These are phyloP conservation scores for Citrus trifoliata DNA, from an alignment of 345 rosid species.

Conservation along the genomic window DNA sequence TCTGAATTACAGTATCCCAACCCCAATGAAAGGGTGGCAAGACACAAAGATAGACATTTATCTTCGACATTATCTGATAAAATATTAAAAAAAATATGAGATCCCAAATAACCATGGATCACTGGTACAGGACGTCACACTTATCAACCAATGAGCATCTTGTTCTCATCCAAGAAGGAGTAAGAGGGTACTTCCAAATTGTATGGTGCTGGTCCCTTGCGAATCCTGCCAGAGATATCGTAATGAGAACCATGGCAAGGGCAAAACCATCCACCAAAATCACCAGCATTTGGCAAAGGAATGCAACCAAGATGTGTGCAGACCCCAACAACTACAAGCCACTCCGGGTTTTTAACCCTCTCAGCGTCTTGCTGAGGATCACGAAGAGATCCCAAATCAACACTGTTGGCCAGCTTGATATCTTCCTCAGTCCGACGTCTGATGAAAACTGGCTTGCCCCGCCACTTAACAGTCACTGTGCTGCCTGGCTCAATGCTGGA, in stretches of 20 bases:
- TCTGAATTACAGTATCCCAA: conserved; percentile 12
- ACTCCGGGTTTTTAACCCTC: conserved; percentile 90
- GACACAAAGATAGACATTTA: conserved; percentile 11
- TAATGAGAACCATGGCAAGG: conserved; percentile 98
- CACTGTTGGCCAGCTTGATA: conserved; percentile 79
- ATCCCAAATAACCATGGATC: conserved; percentile 3
- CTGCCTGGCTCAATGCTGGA: conserved; percentile 81
- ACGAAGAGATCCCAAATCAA: conserved; percentile 73
- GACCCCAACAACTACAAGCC: conserved; percentile 89
- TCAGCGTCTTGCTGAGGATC: conserved; percentile 76
- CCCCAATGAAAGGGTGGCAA: conserved; percentile 13
- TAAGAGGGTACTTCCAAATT: conserved; percentile 92
- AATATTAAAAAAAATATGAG: conserved; percentile 2
- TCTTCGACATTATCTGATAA: conserved; percentile 43
- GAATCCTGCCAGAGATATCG: conserved; percentile 87
- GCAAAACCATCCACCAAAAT: conserved; percentile 95
- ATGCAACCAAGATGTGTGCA: conserved; percentile 98
- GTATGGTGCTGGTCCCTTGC: conserved; percentile 95
- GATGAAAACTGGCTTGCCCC: conserved; percentile 96
- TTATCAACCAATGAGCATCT: conserved; percentile 72
- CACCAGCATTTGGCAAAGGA: conserved; percentile 97
- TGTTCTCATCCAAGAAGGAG: conserved; percentile 81
- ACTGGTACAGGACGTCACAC: background rate
- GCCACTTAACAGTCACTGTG: conserved; percentile 96
- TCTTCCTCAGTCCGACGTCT: conserved; percentile 91